Base-by-base conservation (phyloP, 139 green algal species). In the Raphidocelis subcapitata region DNA sequence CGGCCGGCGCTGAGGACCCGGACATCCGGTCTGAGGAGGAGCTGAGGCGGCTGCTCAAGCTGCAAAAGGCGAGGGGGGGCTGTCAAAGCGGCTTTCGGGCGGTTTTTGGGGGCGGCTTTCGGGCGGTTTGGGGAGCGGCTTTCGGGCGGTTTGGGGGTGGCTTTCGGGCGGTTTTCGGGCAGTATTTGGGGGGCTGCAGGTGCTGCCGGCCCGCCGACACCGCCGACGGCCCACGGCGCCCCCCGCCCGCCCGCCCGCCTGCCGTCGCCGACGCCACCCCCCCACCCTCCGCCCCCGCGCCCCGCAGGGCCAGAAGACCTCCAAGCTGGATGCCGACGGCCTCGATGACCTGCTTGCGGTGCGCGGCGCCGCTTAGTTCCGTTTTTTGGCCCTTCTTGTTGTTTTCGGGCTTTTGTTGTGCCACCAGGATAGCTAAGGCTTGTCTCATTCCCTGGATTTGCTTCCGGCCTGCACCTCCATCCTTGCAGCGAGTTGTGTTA, bases 271-370 rank as follows among this genome's bases (percentile, higher is more conserved):
- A n/a, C n/a, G n/a, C n/a, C n/a, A n/a, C n/a, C n/a, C n/a, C n/a
- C n/a, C n/a, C n/a, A n/a, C n/a, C n/a, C n/a, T n/a, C n/a, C n/a
- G n/a, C n/a, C n/a, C n/a, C n/a, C n/a, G n/a, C n/a, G n/a, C n/a
- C n/a, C n/a, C n/a, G 62, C 61, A 76, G 70, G 46, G 60, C 62
- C 5, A 47, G 44, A 78, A 78, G 62, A 8, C 41, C 2, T 61
- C 29, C 23, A 65, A 44, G 20, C 51, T 52, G 54, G 23, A 28
- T 8, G 59, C 60, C 10, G 73, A 79, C n/a, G 73, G 65, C 1
- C 52, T 79, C 28, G 73, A 79, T 36, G 56, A 14, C 0, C 29
- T 79, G 55, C 51, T 79, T 26, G 63, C 55, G 41, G 21, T 29
- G 54, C 4, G 54, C 24, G 54, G 12, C 23, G n/a, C n/a, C n/a